Conservation (phyloP, 2,329 filamentous ascomycete genomes). For the Paraconiothyrium brasiliense region DNA sequence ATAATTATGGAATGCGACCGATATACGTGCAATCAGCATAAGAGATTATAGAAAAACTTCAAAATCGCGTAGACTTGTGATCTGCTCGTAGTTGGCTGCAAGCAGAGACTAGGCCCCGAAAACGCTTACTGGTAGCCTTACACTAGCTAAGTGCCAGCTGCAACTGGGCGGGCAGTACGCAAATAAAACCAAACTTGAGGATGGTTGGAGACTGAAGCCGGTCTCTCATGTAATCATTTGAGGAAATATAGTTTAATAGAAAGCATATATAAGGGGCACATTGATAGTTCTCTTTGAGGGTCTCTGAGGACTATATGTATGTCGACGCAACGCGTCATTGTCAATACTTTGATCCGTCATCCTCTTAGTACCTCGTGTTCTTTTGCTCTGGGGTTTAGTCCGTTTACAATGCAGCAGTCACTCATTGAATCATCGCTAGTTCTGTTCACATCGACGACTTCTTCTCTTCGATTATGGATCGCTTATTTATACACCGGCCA, state of each 20-base stretch:
- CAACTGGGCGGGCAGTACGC: too few relatives aligned
- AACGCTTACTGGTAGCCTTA: background rate
- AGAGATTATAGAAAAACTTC: background rate
- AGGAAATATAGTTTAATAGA: background rate
- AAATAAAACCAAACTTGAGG: too few relatives aligned
- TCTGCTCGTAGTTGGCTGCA: background rate
- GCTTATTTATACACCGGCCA: constrained; percentile 6
- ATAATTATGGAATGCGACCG: background rate
- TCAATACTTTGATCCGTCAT: background rate
- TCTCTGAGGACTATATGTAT: background rate
- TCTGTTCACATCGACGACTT: background rate
- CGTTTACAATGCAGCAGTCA: background rate
- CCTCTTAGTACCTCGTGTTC: background rate
- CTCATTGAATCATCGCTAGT: background rate
- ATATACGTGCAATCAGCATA: background rate
- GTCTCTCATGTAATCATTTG: too few relatives aligned
- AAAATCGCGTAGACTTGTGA: background rate
- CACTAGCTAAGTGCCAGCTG: background rate
- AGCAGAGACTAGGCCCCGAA: background rate
- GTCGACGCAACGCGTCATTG: background rate
- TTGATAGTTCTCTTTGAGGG: background rate
- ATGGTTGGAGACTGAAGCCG: too few relatives aligned
- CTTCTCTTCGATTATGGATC: background rate
- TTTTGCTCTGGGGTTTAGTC: background rate
- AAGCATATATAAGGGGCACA: background rate